Percentiles rank a stretch among this genome's conserved stretches.
Evolutionary conservation across 768 basidiomycete species (phyloP).

Genomic region (Phylloporus sp.): DNA sequence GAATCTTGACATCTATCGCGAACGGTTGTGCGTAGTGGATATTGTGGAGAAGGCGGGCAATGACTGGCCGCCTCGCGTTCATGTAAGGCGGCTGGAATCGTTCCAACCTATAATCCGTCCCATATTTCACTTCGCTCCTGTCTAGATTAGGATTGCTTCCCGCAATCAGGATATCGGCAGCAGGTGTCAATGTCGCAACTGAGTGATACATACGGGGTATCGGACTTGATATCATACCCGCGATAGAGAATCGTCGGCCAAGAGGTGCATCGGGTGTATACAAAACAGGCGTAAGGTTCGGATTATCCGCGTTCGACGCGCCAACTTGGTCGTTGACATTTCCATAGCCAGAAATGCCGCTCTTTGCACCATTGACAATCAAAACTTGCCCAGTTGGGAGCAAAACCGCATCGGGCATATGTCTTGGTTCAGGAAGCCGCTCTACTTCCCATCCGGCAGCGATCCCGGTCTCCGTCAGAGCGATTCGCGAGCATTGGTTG

Average conservation of each 20-base stretch:
- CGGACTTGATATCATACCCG: conserved; percentile 55
- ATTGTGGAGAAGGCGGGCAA: conserved; percentile 31
- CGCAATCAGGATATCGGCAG: conserved; percentile 68
- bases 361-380: conserved; percentile 70
- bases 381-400: conserved; percentile 72
- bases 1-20: conserved; percentile 41
- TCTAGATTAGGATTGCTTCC: conserved; percentile 85
- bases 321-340: conserved; percentile 69
- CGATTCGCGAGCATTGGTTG: conserved; percentile 65
- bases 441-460: conserved; percentile 69
- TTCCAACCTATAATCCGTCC: conserved; percentile 87
- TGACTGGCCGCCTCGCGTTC: conserved; percentile 51
- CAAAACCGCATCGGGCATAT: conserved; percentile 78
- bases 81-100: conserved; percentile 83
- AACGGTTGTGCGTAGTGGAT: conserved; percentile 45
- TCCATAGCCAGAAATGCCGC: conserved; percentile 74
- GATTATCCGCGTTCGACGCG: conserved; percentile 71
- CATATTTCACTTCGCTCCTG: conserved; percentile 63
- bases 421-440: conserved; percentile 65
- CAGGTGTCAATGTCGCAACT: conserved; percentile 73
- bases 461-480: conserved; percentile 61
- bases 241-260: conserved; percentile 54
- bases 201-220: conserved; percentile 81
- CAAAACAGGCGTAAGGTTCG: conserved; percentile 62
- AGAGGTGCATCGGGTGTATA: conserved; percentile 53